Percentiles rank a stretch among this genome's conserved stretches.
Conservation (phyloP, 768 basidiomycete genomes). For the Nidularia pulvinata region DNA sequence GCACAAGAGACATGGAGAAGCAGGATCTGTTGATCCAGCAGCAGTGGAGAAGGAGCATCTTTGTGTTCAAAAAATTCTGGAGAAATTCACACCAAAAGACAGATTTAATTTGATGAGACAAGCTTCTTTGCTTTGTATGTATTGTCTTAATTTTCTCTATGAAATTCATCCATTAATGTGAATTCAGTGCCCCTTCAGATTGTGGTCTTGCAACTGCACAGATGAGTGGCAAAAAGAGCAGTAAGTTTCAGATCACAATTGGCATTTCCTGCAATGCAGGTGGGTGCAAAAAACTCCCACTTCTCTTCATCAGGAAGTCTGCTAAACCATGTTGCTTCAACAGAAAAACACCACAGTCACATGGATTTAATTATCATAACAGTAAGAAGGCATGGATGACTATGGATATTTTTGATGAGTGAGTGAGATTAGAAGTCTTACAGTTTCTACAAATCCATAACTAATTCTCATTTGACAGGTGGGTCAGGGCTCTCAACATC, state of each 20-base stretch:
- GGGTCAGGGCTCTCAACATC: slow-evolving; percentile 16
- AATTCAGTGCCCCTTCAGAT: slow-evolving; percentile 17
- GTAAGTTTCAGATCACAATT: slow-evolving; percentile 23
- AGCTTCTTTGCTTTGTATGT: slow-evolving; percentile 8
- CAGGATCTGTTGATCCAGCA: slow-evolving; percentile 18
- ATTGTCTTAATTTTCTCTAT: not conserved
- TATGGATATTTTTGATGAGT: slow-evolving; percentile 27
- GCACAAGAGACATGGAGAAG: slow-evolving; percentile 19
- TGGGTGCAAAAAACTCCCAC: slow-evolving; percentile 23
- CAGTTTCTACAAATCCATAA: not conserved
- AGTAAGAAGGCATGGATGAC: slow-evolving; percentile 41
- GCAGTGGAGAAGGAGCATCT: slow-evolving; percentile 13
- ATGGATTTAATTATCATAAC: slow-evolving; percentile 31
- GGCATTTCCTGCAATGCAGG: slow-evolving; percentile 22
- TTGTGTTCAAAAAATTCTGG: slow-evolving; percentile 10
- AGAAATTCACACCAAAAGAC: slow-evolving; percentile 16
- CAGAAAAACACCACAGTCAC: slow-evolving; percentile 11
- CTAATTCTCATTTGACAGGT: slow-evolving; percentile 9
- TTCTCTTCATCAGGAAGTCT: slow-evolving; percentile 30
- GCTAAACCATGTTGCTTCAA: slow-evolving; percentile 24
- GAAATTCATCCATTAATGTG: not conserved
- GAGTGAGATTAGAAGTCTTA: slow-evolving; percentile 7
- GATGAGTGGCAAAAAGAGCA: slow-evolving; percentile 28
- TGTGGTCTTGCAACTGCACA: slow-evolving; percentile 23
- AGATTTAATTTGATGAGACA: slow-evolving; percentile 21